These are phyloP conservation scores for Lasiodiplodia theobromae DNA, from an alignment of 2,329 filamentous ascomycete species.

Conservation along the genomic window DNA sequence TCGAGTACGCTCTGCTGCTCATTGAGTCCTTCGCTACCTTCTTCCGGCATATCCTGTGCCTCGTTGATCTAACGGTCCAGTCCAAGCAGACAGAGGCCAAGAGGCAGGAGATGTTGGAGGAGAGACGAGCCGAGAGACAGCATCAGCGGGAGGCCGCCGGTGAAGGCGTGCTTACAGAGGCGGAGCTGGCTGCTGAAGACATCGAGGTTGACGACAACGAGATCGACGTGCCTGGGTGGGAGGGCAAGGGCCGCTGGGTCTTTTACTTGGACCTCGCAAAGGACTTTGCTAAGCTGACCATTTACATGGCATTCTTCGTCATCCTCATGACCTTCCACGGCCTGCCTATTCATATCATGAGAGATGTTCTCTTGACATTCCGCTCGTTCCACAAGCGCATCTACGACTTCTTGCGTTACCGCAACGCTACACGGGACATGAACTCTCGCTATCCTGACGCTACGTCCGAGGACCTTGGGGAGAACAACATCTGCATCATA, in stretches of 20 bases:
- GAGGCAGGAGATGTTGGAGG: slow-evolving; percentile 63
- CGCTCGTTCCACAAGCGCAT: slow-evolving; percentile 90
- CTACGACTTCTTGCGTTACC: slow-evolving; percentile 86
- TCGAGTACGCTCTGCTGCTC: slow-evolving; percentile 89
- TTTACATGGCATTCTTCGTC: slow-evolving; percentile 91
- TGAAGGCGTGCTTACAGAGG: slow-evolving; percentile 45
- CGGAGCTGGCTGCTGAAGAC: slow-evolving; percentile 57
- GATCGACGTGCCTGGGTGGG: slow-evolving; percentile 94
- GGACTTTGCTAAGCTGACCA: slow-evolving; percentile 87
- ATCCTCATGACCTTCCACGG: slow-evolving; percentile 95
- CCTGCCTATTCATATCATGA: slow-evolving; percentile 93
- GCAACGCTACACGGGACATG: slow-evolving; percentile 93
- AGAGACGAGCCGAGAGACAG: slow-evolving; percentile 51
- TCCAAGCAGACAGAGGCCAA: slow-evolving; percentile 75
- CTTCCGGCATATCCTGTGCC: slow-evolving; percentile 77
- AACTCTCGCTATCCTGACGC: slow-evolving; percentile 89
- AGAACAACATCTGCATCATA: slow-evolving; percentile 96
- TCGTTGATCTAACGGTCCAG: slow-evolving; percentile 79
- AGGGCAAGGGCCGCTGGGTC: slow-evolving; percentile 91
- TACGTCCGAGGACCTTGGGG: slow-evolving; percentile 80
- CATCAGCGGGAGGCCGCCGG: slow-evolving; percentile 50
- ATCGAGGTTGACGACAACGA: slow-evolving; percentile 91
- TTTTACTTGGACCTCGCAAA: slow-evolving; percentile 86
- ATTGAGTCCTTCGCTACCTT: slow-evolving; percentile 82
- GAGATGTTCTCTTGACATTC: slow-evolving; percentile 93